Evolutionary conservation across 805 yeast species (phyloP).

Genomic region (Starmerella stellata): DNA sequence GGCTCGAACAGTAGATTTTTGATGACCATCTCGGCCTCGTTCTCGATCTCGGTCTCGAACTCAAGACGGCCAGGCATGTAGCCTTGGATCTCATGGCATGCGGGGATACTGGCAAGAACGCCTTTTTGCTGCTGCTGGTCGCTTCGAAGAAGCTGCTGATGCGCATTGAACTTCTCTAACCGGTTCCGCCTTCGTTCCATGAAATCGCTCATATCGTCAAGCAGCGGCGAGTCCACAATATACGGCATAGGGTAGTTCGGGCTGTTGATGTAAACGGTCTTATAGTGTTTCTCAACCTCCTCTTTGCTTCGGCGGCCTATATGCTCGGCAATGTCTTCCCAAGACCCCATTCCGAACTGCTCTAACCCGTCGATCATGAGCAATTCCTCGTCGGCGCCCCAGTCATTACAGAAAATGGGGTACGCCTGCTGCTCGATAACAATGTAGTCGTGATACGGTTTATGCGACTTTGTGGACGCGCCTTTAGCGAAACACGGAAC

Average conservation of each 20-base stretch:
- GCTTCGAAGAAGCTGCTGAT: constrained; percentile 34
- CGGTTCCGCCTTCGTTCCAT: constrained; percentile 48
- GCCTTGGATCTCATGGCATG: constrained; percentile 93
- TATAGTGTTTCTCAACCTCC: constrained; percentile 76
- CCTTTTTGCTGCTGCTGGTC: constrained; percentile 57
- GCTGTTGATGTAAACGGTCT: constrained; percentile 48
- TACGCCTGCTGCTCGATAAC: constrained; percentile 88
- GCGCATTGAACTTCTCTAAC: constrained; percentile 43
- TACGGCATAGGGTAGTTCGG: constrained; percentile 76
- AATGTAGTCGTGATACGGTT: constrained; percentile 84
- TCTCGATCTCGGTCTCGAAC: constrained; percentile 89
- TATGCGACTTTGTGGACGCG: constrained; percentile 58
- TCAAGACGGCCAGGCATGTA: constrained; percentile 98
- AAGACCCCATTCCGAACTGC: constrained; percentile 78
- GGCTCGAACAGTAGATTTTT: constrained; percentile 93
- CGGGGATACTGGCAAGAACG: constrained; percentile 71
- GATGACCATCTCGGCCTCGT: constrained; percentile 85
- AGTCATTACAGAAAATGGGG: constrained; percentile 72
- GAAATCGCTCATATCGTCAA: constrained; percentile 51
- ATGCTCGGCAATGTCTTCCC: constrained; percentile 97
- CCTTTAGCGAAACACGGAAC: constrained; percentile 94
- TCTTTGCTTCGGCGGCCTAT: constrained; percentile 84
- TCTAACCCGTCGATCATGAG: constrained; percentile 81
- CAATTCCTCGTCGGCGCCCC: constrained; percentile 98
- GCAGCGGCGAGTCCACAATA: constrained; percentile 47